A percentile compares a stretch with the other conserved stretches of the same genome.
phyloP scores from a whole-genome alignment of 1,284 basidiomycete species.

The Phylloporus gajari region DNA sequence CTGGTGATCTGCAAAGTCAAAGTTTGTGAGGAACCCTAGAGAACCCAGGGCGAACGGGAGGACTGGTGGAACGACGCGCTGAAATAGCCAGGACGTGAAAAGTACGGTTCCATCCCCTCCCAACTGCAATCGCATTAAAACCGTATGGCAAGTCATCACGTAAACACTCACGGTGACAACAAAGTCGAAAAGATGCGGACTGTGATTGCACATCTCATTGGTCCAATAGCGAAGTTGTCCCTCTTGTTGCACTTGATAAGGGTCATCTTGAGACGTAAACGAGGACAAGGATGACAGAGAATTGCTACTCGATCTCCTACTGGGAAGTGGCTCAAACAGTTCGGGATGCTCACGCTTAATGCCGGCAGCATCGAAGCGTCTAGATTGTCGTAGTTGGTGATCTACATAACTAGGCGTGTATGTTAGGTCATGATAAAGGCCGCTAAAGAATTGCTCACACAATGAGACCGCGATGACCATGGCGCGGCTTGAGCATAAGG shows the following conservation, averaged over 20 bases:
- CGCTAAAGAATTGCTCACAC: constrained; percentile 64
- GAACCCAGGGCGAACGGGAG: constrained; percentile 98
- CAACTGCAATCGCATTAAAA: constrained; percentile 61
- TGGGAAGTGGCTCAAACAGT: constrained; percentile 83
- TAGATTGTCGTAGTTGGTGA: constrained; percentile 89
- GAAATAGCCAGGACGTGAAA: constrained; percentile 99
- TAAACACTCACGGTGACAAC: constrained; percentile 85
- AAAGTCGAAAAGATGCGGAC: constrained; percentile 96
- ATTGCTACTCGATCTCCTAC: constrained; percentile 74
- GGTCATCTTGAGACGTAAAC: constrained; percentile 53
- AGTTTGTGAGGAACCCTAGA: constrained; percentile 97
- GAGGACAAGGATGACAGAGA: constrained; percentile 63
- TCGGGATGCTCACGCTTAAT: constrained; percentile 89
- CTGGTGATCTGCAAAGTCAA: constrained; percentile 91
- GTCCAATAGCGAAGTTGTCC: constrained; percentile 99
- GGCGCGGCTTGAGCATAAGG: constrained; percentile 83
- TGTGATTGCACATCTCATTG: constrained; percentile 92
- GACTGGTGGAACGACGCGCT: constrained; percentile 96
- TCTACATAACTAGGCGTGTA: constrained; percentile 84
- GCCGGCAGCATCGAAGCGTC: constrained; percentile 93
- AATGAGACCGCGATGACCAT: constrained; percentile 75
- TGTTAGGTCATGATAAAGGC: constrained; percentile 23
- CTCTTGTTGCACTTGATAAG: constrained; percentile 59
- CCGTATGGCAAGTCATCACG: constrained; percentile 13
- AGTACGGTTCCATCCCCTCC: constrained; percentile 99